Percentiles rank a stretch among this genome's conserved stretches.
phyloP scores from a whole-genome alignment of 2,329 filamentous ascomycete genomes.

The Magnaporthiopsis rhizophila region DNA sequence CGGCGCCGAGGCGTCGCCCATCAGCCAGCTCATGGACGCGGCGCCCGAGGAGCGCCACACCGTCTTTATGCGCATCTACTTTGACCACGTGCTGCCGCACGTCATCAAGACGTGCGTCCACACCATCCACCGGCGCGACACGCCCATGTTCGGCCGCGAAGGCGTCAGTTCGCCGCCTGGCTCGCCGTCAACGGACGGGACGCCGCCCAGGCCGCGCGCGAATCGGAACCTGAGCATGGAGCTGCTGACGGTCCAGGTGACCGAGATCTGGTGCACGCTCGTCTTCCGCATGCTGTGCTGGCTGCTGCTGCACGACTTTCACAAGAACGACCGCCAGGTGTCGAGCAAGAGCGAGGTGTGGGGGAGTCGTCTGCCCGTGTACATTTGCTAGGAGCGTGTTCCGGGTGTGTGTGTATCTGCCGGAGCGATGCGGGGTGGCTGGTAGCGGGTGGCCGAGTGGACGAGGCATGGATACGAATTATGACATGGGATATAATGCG shows the following conservation, averaged over 20 bases:
- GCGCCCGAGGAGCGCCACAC: constrained; percentile 40
- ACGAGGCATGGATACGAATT: neutral
- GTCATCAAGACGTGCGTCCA: constrained; percentile 25
- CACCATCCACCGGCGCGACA: constrained; percentile 10
- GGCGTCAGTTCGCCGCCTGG: neutral
- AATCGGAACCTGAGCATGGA: neutral
- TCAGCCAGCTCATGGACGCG: constrained; percentile 38
- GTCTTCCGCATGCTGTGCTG: constrained; percentile 52
- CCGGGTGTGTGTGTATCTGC: neutral
- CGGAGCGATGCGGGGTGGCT: too few species aligned
- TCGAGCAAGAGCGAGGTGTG: constrained; percentile 41
- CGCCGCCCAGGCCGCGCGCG: neutral
- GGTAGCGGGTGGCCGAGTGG: too few species aligned
- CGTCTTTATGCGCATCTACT: constrained; percentile 46
- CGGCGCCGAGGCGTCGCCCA: constrained; percentile 14
- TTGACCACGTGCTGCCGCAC: constrained; percentile 31
- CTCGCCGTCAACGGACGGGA: neutral
- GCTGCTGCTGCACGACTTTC: constrained; percentile 49
- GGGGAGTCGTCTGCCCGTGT: constrained; percentile 48
- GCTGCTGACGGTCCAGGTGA: constrained; percentile 11
- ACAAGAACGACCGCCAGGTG: constrained; percentile 44
- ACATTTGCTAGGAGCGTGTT: constrained; percentile 30
- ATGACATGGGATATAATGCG: neutral
- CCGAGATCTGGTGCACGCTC: constrained; percentile 46
- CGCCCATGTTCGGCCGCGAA: neutral